Evolutionary conservation across 768 basidiomycete species (phyloP), one percentile per base, ranked within the genome.

Genomic region (Mycena galericulata): DNA sequence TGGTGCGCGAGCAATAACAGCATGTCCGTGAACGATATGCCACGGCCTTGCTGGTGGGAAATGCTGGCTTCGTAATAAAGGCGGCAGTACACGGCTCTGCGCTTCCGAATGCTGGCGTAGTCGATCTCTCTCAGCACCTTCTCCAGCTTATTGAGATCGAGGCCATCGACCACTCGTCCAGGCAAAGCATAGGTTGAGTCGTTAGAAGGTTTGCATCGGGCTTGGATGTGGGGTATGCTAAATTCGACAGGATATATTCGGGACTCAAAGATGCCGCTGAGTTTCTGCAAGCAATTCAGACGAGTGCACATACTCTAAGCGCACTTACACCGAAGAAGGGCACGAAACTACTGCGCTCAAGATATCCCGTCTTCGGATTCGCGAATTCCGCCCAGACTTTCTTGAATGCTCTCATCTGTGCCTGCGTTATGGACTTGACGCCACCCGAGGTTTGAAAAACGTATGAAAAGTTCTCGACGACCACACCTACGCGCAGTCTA

Each of bases 401-500:
- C 84, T 99, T 99, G 87, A 96, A 98, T 1, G 90, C 83, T 38
- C 97, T 90, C 90, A 98, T 97, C 76, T 98, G 92, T 71, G 95
- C 93, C 55, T 97, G 87, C 22, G 91, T 93, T 57, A 99, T 90
- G 0, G 90, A 89, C 69, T 88, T 93, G n/a, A 92, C 88, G n/a
- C 91, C 90, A 22, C 91, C 90, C 12, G 93, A 90, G 32, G 91
- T 87, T 79, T 97, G 95, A 81, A 96, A 97, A 10, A 98, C 94
- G 78, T 97, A 98, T 22, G 95, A 94, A 79, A 99, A 98, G 75
- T 92, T 96, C 79, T 98, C 92, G 72, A 97, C 96, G 60, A 97
- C 92, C 68, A 97, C 94, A 92, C 90, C 90, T 89, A 62, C 14
- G 29, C 22, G 26, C 3, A 50, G 24, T n/a, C 30, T 71, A 22